These are phyloP conservation scores for Diaporthe amygdali DNA, from an alignment of 2,329 filamentous ascomycete genomes.

Conservation along the genomic window DNA sequence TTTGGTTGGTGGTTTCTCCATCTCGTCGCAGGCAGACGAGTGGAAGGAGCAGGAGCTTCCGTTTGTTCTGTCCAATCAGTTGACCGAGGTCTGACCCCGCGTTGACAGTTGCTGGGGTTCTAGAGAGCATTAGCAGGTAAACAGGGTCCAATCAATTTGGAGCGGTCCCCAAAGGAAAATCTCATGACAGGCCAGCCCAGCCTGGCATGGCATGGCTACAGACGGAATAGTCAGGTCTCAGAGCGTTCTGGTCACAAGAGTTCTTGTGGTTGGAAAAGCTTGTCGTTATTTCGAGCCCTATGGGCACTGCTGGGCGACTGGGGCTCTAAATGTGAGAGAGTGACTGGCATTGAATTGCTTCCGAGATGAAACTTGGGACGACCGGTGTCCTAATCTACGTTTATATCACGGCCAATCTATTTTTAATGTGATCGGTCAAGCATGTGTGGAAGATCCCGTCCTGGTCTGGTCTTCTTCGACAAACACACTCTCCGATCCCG, in stretches of 20 bases:
- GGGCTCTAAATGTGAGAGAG: not conserved
- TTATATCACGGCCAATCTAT: not conserved
- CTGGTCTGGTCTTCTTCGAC: not conserved
- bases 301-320: not conserved
- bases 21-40: not conserved
- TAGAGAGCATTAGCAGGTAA: constrained; percentile 1
- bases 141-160: constrained; percentile 17
- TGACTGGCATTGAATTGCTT: not conserved
- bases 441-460: not conserved
- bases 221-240: not conserved
- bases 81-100: constrained; percentile 4
- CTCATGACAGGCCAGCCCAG: not conserved
- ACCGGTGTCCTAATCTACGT: not conserved
- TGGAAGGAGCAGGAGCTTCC: not conserved
- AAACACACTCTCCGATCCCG: not conserved
- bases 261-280: not conserved
- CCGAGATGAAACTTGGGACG: constrained; percentile 4
- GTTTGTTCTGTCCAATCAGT: constrained; percentile 6
- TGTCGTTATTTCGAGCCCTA: not conserved
- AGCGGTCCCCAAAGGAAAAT: not conserved
- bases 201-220: not conserved
- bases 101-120: constrained; percentile 7
- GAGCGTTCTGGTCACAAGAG: not conserved
- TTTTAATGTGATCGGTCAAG: not conserved
- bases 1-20: constrained; percentile 1